These are phyloP conservation scores for Pseudogymnoascus sp. DNA, from an alignment of 2,329 filamentous ascomycete species.

Conservation along the genomic window DNA sequence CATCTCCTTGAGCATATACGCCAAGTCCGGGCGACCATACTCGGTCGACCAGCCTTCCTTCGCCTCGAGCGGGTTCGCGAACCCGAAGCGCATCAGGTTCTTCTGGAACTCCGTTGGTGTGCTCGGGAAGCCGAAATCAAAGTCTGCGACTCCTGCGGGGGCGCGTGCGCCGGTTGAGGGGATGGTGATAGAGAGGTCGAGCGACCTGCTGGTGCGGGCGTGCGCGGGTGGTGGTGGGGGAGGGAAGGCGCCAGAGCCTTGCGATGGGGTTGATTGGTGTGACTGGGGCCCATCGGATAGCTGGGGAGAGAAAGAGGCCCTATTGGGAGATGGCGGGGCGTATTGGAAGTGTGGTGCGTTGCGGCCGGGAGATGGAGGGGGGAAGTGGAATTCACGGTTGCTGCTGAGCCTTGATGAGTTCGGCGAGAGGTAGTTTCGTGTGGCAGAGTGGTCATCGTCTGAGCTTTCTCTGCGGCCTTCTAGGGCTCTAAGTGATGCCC, in stretches of 20 bases:
- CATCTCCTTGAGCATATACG: constrained; percentile 78
- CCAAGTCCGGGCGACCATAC: constrained; percentile 83
- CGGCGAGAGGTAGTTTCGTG: constrained; percentile 25
- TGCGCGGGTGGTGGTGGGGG: constrained; percentile 16
- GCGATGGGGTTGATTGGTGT: constrained; percentile 14
- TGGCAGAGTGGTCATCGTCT: constrained; percentile 39
- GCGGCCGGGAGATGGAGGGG: constrained; percentile 41
- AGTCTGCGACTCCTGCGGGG: constrained; percentile 35
- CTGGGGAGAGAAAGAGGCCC: constrained; percentile 24
- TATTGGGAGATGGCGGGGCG: constrained; percentile 42
- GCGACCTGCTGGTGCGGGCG: constrained; percentile 18
- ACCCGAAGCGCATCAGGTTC: constrained; percentile 84
- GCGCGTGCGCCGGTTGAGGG: constrained; percentile 13
- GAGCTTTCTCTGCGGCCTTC: constrained; percentile 35
- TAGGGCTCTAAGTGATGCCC: constrained; percentile 44
- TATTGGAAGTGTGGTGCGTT: constrained; percentile 54
- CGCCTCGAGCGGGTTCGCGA: constrained; percentile 61
- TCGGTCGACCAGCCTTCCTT: constrained; percentile 85
- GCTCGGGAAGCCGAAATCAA: constrained; percentile 74
- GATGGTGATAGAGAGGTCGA: constrained; percentile 23
- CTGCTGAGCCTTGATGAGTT: constrained; percentile 18
- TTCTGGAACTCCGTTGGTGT: constrained; percentile 86
- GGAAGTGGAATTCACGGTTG: constrained; percentile 48
- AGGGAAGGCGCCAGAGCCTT: constrained; percentile 15
- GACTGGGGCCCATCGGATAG: constrained; percentile 20